Evolutionary conservation across 2,329 filamentous ascomycete species (phyloP), one percentile per base, ranked within the genome.

Genomic region (Neurospora crassa): DNA sequence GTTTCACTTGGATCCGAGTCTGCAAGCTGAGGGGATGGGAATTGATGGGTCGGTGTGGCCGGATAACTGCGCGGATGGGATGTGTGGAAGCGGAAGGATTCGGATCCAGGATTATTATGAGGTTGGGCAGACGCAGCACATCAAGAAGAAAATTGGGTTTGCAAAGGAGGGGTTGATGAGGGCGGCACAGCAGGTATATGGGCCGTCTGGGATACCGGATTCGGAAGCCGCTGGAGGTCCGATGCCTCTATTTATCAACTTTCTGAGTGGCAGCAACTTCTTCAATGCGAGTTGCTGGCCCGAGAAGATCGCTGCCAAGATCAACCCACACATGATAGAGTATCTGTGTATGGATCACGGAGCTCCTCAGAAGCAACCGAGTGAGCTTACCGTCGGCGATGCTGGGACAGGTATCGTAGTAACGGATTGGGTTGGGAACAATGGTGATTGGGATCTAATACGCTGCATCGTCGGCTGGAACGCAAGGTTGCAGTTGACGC

Each of bases 61-160:
- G 0, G 92, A 97, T 82, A 98, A 98, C 82, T 93, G 92, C 73
- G 89, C 91, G 41, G 89, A 96, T 78, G 91, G 92, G 71, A 84
- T 84, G 42, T 88, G 88, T 68, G 87, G 88, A 10, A 90, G 89
- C 76, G 93, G 92, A 3, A 84, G 90, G 74, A 89, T 97, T 72
- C 90, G 92, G 74, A 90, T 98, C 59, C 96, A 98, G 82, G 96
- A 98, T 83, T 97, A 95, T 81, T 98, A 96, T 84, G 93, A 96
- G 78, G 89, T 99, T 42, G 83, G 90, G 67, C 89, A 93, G 80
- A 89, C 87, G 29, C 84, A 88, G 72, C 91, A 91, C 76, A 95
- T 98, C 72, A 85, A 90, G 45, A 89, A 90, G 81, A 99, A 98
- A 85, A 91, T 97, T 72, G 81, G 85, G 59, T 90, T 90, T 77